phyloP scores from a whole-genome alignment of 805 yeast species.

The Lipomyces sp. region DNA sequence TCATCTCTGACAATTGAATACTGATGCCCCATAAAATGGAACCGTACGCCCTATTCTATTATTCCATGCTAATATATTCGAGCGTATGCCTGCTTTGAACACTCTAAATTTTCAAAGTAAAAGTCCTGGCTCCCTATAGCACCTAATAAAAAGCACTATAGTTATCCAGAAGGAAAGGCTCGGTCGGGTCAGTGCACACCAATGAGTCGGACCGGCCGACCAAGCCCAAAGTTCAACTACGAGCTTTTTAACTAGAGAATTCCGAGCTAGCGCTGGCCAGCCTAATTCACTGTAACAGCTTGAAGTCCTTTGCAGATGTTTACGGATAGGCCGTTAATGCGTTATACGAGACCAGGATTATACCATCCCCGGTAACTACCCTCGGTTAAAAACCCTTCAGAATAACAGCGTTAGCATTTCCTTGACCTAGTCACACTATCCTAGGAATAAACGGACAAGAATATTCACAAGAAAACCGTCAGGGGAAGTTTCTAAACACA shows the following conservation, averaged over 20 bases:
- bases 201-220: conserved; percentile 44
- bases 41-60: conserved; percentile 55
- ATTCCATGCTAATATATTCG: conserved; percentile 52
- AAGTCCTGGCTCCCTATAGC: conserved; percentile 50
- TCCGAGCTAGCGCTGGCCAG: too few relatives aligned
- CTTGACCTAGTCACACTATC: too few relatives aligned
- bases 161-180: conserved; percentile 52
- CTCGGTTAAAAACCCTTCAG: too few relatives aligned
- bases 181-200: conserved; percentile 47
- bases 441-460: too few relatives aligned
- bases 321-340: too few relatives aligned
- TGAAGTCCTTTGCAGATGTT: too few relatives aligned
- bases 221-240: conserved; percentile 39
- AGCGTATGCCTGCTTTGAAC: conserved; percentile 55
- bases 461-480: too few relatives aligned
- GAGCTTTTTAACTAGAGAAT: conserved; percentile 2
- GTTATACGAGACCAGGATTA: neutral
- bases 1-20: conserved; percentile 51
- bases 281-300: too few relatives aligned
- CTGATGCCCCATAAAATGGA: conserved; percentile 55
- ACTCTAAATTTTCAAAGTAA: conserved; percentile 54
- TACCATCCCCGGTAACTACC: too few relatives aligned
- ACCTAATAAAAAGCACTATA: conserved; percentile 43
- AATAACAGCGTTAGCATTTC: too few relatives aligned
- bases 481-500: too few relatives aligned